Base-by-base conservation (phyloP, 1,284 basidiomycete genomes). In the Paramarasmius palmivorus region DNA sequence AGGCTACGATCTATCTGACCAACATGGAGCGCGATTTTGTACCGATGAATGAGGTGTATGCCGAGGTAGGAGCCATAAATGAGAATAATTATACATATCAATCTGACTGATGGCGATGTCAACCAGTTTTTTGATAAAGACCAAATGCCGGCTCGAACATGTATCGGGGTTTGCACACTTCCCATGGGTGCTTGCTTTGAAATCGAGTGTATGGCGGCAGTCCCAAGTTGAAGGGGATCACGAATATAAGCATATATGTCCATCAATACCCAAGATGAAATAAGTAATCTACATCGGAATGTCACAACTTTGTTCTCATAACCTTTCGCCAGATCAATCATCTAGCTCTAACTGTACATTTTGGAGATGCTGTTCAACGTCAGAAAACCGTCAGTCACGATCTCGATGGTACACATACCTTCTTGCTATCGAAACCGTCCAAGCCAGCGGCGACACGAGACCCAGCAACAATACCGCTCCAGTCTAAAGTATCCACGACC, bases 381-480 rank as follows among this genome's bases (percentile, higher is more conserved):
- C 44, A 25, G 23, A 34, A 32, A 22, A 7, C 42, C 29, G 12
- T 6, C 17, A 9, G n/a, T 17, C n/a, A n/a, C 9, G 5, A 20
- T 29, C 35, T 5, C 22, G 29, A 32, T 17, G 22, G 37, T 19
- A 26, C 50, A 20, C 64, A 42, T 52, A 74, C 74, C 65, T 72
- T 70, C 34, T 51, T 59, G 38, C 74, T 73, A 58, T 84, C 81
- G 53, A 91, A 85, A 4, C 78, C 77, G 60, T 82, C 75, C 46
- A 92, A 68, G 1, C 88, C 89, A 4, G 87, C 85, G 2, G 86
- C 79, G 12, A 86, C 79, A 38, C 90, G 75, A 20, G 82, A 77
- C 3, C 86, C 88, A 4, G 85, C 86, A 32, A 89, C 74, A 22
- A 91, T 66, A 3, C 83, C 81, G 62, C 84, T 87, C 89, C 88